Conservation (phyloP, 1,139 yeast species). For the Taphrina communis region DNA sequence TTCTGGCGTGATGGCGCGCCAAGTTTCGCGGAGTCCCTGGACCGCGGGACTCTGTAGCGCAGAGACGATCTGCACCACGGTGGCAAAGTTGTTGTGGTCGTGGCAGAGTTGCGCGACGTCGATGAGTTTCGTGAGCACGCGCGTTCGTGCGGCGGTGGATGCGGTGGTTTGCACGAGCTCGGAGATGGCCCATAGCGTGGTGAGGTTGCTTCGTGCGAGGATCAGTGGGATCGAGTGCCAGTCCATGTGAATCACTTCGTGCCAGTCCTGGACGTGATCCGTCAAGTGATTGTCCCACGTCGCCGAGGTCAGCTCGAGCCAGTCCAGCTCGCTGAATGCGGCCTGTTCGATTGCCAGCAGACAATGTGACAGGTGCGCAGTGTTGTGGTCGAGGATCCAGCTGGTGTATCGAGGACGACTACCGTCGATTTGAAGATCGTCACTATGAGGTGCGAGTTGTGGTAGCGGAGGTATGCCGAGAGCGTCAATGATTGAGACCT, state of each 20-base stretch:
- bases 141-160: constrained; percentile 61
- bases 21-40: constrained; percentile 66
- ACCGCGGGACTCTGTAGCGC: constrained; percentile 80
- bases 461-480: constrained; percentile 45
- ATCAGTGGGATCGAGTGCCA: neutral
- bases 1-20: constrained; percentile 66
- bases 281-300: constrained; percentile 56
- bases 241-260: constrained; percentile 10
- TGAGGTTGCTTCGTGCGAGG: neutral
- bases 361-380: constrained; percentile 72
- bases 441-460: neutral
- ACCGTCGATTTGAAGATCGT: neutral
- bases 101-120: constrained; percentile 75
- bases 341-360: constrained; percentile 86
- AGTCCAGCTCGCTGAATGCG: constrained; percentile 80
- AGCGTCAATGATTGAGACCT: constrained; percentile 35
- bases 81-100: constrained; percentile 77
- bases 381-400: constrained; percentile 66
- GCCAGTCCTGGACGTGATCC: constrained; percentile 18
- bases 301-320: constrained; percentile 64
- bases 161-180: constrained; percentile 75
- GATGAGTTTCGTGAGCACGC: constrained; percentile 76
- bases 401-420: neutral
- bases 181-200: constrained; percentile 73
- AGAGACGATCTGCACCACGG: constrained; percentile 82